A percentile compares a stretch with the other conserved stretches of the same genome.
Evolutionary conservation across 306 rosid species (phyloP).

Genomic region (Luffa aegyptiaca): DNA sequence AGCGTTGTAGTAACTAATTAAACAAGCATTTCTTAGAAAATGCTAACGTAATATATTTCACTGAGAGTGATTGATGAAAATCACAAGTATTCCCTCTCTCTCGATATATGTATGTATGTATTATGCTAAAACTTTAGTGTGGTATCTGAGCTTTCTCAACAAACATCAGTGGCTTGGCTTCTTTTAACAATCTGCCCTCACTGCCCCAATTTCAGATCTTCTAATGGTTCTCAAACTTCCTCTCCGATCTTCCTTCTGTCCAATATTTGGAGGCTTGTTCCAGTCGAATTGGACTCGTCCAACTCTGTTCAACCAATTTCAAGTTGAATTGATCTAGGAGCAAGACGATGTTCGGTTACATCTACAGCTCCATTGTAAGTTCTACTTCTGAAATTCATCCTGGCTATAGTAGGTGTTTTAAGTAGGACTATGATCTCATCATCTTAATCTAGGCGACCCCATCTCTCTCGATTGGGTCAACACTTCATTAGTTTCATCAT

Average conservation of each 20-base stretch:
- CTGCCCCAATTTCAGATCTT: neutral
- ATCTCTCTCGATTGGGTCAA: neutral
- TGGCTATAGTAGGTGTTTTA: neutral
- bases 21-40: neutral
- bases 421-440: neutral
- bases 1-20: neutral
- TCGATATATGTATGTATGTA: no score
- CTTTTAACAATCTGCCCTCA: neutral
- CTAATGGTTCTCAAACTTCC: neutral
- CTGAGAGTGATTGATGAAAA: neutral
- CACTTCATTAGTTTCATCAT: neutral
- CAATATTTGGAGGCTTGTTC: neutral
- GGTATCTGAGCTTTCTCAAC: neutral
- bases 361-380: neutral
- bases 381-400: neutral
- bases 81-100: neutral
- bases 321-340: neutral
- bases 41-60: neutral
- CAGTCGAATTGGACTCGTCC: neutral
- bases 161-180: neutral
- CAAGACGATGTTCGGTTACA: neutral
- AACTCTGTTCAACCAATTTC: neutral
- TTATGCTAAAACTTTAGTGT: neutral
- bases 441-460: neutral
- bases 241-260: neutral